Base-by-base conservation (phyloP, 2,329 filamentous ascomycete genomes). In the Catunica adiposa region DNA sequence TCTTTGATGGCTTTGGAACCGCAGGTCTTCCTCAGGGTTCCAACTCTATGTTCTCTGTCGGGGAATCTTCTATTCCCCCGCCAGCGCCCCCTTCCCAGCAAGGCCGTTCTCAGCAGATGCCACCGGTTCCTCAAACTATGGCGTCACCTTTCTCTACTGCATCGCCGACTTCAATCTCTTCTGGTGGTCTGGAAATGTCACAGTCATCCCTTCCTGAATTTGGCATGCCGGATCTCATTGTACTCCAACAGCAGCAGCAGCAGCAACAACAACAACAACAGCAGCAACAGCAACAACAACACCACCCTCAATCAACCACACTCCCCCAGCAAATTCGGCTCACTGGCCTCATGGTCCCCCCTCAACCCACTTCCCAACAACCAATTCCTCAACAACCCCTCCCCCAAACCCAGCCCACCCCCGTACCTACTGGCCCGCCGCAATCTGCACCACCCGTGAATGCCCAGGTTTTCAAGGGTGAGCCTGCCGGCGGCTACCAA, bases 1-100 rank as follows among this genome's bases (percentile, higher is more conserved):
- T 83, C 6, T 83, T 83, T 57, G 80, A 83, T 61, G 80, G 79
- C 3, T 83, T 82, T 55, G 80, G 79, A 52, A 81, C 73, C 57
- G 76, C 74, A 3, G 78, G 78, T 23, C 80, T 83, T 71, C 78
- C 72, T 1, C 75, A 78, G 58, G 71, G 63, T 1, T 68, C 67
- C 59, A 67, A 70, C 63, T 54, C 55, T 47, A 58, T 53, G 34
- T 58, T 58, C 34, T 37, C 38, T 25, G 25, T 56, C 22, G 57
- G 57, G 8, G 54, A 58, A 20, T 17, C 46, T n/a, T 47, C 51
- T 22, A 40, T 51, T 15, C 55, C 46, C 8, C 34, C n/a, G 8
- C 47, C 50, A 22, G 29, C 47, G 17, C 31, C 51, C 14, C 51
- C 20, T 23, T 15, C 14, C 9, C 51, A 40, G 17, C 31, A 42